Conservation (phyloP, 768 basidiomycete genomes). For the Leccinum aurantiacum region DNA sequence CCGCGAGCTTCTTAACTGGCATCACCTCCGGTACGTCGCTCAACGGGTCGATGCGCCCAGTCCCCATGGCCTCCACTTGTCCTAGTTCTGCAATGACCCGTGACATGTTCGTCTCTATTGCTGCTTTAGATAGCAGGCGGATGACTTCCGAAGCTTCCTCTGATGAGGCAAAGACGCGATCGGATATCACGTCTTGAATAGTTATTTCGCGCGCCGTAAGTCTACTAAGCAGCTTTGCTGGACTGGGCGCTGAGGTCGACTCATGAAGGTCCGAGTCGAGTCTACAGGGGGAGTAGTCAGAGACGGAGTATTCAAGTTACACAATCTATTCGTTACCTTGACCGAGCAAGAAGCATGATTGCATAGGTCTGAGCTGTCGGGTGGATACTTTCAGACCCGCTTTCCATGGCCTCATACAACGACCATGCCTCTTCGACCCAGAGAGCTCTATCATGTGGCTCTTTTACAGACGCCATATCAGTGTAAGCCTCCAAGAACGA, state of each 20-base stretch:
- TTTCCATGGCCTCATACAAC: conserved; percentile 60
- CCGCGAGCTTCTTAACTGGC: conserved; percentile 56
- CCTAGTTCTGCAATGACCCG: conserved; percentile 56
- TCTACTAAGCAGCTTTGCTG: conserved; percentile 40
- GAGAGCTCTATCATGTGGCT: conserved; percentile 39
- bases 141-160: conserved; percentile 58
- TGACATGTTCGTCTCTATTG: conserved; percentile 53
- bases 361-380: conserved; percentile 68
- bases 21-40: conserved; percentile 56
- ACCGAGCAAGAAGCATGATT: conserved; percentile 52
- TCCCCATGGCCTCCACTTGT: conserved; percentile 49
- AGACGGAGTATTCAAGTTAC: conserved; percentile 37
- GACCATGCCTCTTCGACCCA: conserved; percentile 68
- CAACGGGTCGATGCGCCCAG: conserved; percentile 41
- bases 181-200: conserved; percentile 52
- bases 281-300: conserved; percentile 30
- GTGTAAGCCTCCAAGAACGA: conserved; percentile 66
- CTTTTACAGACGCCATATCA: conserved; percentile 52
- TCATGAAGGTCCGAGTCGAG: conserved; percentile 37
- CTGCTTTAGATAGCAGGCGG: conserved; percentile 55
- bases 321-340: conserved; percentile 36
- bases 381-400: conserved; percentile 41
- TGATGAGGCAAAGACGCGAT: conserved; percentile 53
- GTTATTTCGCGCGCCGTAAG: conserved; percentile 52
- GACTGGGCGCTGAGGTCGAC: conserved; percentile 13